phyloP scores from a whole-genome alignment of 306 rosid genomes.

The Fragaria ananassa region DNA sequence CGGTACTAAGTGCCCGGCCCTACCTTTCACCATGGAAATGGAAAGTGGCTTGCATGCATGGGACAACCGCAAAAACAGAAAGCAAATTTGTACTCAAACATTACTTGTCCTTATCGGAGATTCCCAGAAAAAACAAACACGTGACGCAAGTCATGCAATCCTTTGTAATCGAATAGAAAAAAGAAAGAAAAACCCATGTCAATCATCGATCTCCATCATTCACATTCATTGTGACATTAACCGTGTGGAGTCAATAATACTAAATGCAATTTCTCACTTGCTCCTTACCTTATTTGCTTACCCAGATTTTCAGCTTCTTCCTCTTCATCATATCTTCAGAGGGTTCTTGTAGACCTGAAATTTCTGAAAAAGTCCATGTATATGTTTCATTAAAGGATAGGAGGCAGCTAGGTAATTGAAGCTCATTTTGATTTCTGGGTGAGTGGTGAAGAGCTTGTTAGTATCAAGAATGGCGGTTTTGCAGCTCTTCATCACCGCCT shows the following conservation, averaged over 20 bases:
- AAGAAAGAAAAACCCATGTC: too few relatives aligned
- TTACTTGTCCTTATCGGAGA: neutral
- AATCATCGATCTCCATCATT: neutral
- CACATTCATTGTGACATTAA: neutral
- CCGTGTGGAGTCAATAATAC: neutral
- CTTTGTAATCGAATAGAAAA: too few relatives aligned
- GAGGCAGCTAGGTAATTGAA: neutral
- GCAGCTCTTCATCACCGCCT: conserved; percentile 47
- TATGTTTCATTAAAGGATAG: neutral
- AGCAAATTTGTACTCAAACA: neutral
- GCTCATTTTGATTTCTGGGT: neutral
- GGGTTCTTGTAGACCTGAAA: neutral
- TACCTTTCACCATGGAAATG: too few relatives aligned
- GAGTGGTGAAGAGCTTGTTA: neutral
- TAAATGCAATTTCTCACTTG: neutral
- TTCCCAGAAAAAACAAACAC: neutral
- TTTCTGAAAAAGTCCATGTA: neutral
- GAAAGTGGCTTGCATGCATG: too few relatives aligned
- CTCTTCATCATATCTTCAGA: neutral
- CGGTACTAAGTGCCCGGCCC: too few relatives aligned
- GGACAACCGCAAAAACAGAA: neutral
- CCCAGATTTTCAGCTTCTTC: neutral
- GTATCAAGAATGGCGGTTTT: conserved; percentile 31
- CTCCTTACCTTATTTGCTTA: neutral
- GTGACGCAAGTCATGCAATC: neutral